phyloP scores from a whole-genome alignment of 139 green algal genomes.

The Ulvella scutata region DNA sequence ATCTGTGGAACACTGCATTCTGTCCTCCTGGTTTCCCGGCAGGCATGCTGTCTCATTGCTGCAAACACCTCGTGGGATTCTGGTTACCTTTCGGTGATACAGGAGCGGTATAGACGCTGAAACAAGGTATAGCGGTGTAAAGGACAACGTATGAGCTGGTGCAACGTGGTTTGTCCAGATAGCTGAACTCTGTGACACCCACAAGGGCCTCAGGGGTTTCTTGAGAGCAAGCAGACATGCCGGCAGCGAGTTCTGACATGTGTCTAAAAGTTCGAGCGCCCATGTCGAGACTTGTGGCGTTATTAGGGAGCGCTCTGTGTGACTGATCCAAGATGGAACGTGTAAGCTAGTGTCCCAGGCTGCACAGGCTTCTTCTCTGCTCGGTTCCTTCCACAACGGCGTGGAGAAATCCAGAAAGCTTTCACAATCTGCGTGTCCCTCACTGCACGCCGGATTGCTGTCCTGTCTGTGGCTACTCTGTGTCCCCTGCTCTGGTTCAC shows the following conservation, averaged over 20 bases:
- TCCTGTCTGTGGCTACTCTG: neutral
- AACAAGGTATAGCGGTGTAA: conserved; percentile 74
- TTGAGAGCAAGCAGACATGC: conserved; percentile 18
- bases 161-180: conserved; percentile 15
- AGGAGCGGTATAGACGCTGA: conserved; percentile 55
- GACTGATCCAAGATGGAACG: conserved; percentile 70
- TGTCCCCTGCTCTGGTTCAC: neutral
- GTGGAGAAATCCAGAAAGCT: neutral
- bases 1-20: too few species aligned
- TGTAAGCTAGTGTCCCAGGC: conserved; percentile 44
- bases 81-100: conserved; percentile 14
- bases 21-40: neutral
- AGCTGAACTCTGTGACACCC: conserved; percentile 37
- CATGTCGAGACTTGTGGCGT: conserved; percentile 9
- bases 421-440: neutral
- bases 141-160: conserved; percentile 35
- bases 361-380: neutral
- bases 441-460: neutral
- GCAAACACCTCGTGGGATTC: neutral
- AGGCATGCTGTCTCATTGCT: neutral
- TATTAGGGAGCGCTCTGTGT: conserved; percentile 54
- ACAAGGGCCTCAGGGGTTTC: conserved; percentile 85
- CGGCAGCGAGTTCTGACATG: neutral
- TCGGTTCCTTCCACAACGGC: too few species aligned
- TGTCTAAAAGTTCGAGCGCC: neutral